A percentile compares a stretch with the other conserved stretches of the same genome.
Conservation (phyloP, 1,284 basidiomycete species). For the Athelia sp. region DNA sequence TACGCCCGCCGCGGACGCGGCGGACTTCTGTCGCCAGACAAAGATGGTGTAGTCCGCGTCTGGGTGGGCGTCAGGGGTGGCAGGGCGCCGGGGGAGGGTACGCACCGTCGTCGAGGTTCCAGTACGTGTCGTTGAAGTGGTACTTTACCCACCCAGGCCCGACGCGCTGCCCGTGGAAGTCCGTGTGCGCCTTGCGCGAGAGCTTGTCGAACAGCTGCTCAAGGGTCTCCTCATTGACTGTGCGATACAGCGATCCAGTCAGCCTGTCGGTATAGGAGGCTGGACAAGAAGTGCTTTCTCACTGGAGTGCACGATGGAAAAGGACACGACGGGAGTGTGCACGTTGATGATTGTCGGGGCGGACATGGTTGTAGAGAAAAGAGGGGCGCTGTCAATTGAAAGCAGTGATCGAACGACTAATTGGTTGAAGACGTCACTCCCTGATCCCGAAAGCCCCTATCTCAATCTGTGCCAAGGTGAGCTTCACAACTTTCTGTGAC, state of each 20-base stretch:
- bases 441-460: too few species aligned
- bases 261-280: slow-evolving; percentile 4
- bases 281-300: slow-evolving; percentile 21
- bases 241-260: neutral
- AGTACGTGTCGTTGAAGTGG: slow-evolving; percentile 64
- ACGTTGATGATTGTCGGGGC: slow-evolving; percentile 35
- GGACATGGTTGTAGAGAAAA: neutral
- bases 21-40: slow-evolving; percentile 56
- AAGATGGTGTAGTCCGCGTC: slow-evolving; percentile 80
- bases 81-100: neutral
- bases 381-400: too few species aligned
- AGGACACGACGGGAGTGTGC: slow-evolving; percentile 69
- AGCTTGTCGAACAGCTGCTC: slow-evolving; percentile 62
- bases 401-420: too few species aligned
- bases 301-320: slow-evolving; percentile 71
- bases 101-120: slow-evolving; percentile 78
- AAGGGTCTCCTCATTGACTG: slow-evolving; percentile 65
- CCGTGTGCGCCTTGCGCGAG: slow-evolving; percentile 52
- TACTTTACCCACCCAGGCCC: slow-evolving; percentile 79
- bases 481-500: too few species aligned
- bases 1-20: neutral
- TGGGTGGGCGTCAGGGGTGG: slow-evolving; percentile 20
- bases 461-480: too few species aligned
- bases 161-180: slow-evolving; percentile 53
- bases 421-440: too few species aligned